Evolutionary conservation across 176 grass and related monocot genomes (phyloP).

Genomic region (Bromus sterilis): DNA sequence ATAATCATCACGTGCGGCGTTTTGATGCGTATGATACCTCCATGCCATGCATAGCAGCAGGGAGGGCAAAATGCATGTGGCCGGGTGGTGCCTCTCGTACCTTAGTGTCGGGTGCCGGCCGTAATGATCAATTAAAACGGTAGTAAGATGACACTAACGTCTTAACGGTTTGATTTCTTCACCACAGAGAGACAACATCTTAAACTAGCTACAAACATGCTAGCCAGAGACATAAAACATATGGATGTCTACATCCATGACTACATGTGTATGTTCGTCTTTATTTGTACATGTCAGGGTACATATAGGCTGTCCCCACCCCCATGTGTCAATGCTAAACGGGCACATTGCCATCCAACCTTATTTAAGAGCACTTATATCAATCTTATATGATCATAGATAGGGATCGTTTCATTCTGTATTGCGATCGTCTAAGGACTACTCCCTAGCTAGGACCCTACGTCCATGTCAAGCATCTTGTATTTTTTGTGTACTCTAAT

Average conservation of each 20-base stretch:
- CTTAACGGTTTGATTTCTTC: not conserved
- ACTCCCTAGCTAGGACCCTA: too few relatives aligned
- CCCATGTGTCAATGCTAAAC: not conserved
- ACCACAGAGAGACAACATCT: not conserved
- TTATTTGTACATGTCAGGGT: not conserved
- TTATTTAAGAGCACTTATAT: not conserved
- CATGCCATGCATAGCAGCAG: not conserved
- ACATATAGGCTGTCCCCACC: not conserved
- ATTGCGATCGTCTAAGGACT: not conserved
- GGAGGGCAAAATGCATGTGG: conserved; percentile 13
- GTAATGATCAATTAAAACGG: not conserved
- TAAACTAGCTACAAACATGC: not conserved
- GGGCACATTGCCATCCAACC: not conserved
- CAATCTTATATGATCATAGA: not conserved
- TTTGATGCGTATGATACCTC: not conserved
- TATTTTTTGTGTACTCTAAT: not conserved
- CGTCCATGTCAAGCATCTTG: not conserved
- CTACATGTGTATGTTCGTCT: not conserved
- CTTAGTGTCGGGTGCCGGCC: conserved; percentile 1
- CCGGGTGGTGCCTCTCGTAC: conserved; percentile 12
- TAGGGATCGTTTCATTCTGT: not conserved
- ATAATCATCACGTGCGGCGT: conserved; percentile 12
- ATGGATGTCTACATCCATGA: not conserved
- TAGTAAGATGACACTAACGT: not conserved
- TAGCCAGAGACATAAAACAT: not conserved